Evolutionary conservation across 805 yeast genomes (phyloP).

Genomic region (Suhomyces faveliae): DNA sequence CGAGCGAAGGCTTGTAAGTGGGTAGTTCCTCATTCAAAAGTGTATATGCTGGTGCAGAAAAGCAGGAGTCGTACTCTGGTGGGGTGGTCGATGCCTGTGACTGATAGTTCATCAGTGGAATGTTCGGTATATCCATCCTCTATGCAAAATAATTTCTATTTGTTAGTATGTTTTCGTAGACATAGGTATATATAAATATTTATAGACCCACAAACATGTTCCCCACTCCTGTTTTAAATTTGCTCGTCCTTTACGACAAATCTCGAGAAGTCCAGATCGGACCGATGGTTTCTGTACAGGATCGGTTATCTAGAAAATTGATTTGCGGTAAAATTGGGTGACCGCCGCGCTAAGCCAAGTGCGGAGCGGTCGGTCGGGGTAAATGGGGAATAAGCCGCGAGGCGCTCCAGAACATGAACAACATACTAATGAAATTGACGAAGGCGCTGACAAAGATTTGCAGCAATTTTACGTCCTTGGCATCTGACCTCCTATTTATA

Average conservation of each 20-base stretch:
- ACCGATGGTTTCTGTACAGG: neutral
- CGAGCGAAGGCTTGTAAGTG: slow-evolving; percentile 29
- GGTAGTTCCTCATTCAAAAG: slow-evolving; percentile 28
- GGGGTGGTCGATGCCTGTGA: neutral
- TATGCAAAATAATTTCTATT: neutral
- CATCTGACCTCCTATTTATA: neutral
- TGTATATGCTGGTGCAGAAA: slow-evolving; percentile 21
- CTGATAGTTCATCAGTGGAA: neutral
- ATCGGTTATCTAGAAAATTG: neutral
- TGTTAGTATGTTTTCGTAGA: neutral
- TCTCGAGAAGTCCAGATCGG: neutral
- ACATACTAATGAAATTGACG: neutral
- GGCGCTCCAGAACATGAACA: neutral
- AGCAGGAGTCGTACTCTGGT: slow-evolving; percentile 1
- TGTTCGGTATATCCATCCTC: neutral
- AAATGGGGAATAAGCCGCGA: neutral
- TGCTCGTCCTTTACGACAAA: too few relatives aligned
- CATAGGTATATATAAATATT: neutral
- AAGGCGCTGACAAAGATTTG: neutral
- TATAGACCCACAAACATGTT: too few relatives aligned
- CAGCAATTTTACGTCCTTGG: neutral
- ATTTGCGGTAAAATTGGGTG: neutral
- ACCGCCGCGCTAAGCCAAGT: neutral
- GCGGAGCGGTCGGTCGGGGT: neutral
- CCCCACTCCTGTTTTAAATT: too few relatives aligned